phyloP scores from a whole-genome alignment of 768 basidiomycete genomes.

The Chalciporus piperatus region DNA sequence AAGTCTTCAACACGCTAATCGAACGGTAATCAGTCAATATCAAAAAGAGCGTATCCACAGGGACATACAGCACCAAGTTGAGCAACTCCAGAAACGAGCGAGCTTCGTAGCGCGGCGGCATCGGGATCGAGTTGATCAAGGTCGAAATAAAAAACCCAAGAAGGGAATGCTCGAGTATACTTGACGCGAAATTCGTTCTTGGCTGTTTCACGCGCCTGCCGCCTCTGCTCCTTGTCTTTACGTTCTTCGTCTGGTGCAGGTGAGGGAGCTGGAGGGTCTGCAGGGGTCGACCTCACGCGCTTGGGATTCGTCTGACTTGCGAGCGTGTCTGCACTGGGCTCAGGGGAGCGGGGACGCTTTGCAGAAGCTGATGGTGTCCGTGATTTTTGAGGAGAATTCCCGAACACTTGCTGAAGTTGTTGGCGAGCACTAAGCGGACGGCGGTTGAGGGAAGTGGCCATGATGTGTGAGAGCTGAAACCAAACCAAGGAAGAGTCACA shows the following conservation, averaged over 20 bases:
- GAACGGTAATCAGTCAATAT: conserved; percentile 3
- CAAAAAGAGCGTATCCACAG: neutral
- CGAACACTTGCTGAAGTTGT: conserved; percentile 34
- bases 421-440: conserved; percentile 47
- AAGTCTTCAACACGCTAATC: conserved; percentile 79
- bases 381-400: conserved; percentile 35
- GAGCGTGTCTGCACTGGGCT: conserved; percentile 35
- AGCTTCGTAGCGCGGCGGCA: conserved; percentile 33
- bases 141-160: conserved; percentile 86
- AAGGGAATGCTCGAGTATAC: conserved; percentile 82
- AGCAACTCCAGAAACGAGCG: conserved; percentile 53
- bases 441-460: conserved; percentile 46
- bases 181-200: conserved; percentile 77
- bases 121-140: conserved; percentile 44
- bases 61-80: conserved; percentile 76
- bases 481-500: conserved; percentile 6
- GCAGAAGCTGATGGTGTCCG: conserved; percentile 31
- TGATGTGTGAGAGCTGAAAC: conserved; percentile 15
- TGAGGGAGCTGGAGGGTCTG: conserved; percentile 17
- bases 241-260: conserved; percentile 35
- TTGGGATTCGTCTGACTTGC: conserved; percentile 34
- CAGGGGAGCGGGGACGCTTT: conserved; percentile 54
- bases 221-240: conserved; percentile 47
- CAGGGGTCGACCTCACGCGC: conserved; percentile 40
- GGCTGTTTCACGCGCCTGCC: conserved; percentile 51